Evolutionary conservation across 768 basidiomycete species (phyloP).

Genomic region (Boletus patriciae): DNA sequence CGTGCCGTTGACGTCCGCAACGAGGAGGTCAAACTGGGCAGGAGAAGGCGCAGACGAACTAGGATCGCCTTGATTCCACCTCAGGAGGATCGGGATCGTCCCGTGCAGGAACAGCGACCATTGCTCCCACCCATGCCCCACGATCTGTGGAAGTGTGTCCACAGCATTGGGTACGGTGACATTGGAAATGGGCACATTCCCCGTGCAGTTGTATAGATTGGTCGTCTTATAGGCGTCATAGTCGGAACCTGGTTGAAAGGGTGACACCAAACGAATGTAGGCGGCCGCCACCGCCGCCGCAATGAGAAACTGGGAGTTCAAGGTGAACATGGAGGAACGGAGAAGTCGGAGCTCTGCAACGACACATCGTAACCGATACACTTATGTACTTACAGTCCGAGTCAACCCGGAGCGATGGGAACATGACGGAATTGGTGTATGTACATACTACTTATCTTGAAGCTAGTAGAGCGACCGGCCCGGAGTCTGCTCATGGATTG

Average conservation of each 20-base stretch:
- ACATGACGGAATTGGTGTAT: no score
- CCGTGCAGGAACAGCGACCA: conserved; percentile 18
- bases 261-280: not conserved
- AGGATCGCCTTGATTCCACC: conserved; percentile 15
- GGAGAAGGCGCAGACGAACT: not conserved
- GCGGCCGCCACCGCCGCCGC: not conserved
- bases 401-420: no score
- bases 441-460: no score
- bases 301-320: not conserved
- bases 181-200: conserved; percentile 8
- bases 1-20: conserved; percentile 6
- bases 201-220: conserved; percentile 23
- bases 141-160: conserved; percentile 21
- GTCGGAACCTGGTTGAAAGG: conserved; percentile 14
- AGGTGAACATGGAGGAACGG: not conserved
- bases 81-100: conserved; percentile 11
- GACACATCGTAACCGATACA: no score
- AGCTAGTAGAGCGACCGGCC: no score
- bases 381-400: no score
- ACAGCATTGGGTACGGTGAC: conserved; percentile 12
- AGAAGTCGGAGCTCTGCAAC: no score
- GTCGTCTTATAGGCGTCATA: conserved; percentile 9
- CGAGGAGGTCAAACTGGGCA: conserved; percentile 9
- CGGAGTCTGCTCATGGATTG: no score
- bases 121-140: conserved; percentile 12